These are phyloP conservation scores for Carallia pectinifolia DNA, from an alignment of 345 rosid genomes.

Conservation along the genomic window DNA sequence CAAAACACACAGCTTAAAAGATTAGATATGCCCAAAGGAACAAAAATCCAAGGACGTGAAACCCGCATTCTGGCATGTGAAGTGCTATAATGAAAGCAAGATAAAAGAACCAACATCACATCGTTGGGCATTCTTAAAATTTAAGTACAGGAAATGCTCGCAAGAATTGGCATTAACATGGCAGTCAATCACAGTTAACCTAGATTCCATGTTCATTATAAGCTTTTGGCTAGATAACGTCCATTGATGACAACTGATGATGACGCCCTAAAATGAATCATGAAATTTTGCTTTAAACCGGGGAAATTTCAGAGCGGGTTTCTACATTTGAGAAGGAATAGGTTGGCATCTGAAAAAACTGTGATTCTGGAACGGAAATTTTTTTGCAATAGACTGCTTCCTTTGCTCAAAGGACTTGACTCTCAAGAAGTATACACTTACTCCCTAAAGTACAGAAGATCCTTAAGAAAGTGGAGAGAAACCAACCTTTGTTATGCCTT, in stretches of 20 bases:
- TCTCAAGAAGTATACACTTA: not conserved
- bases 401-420: not conserved
- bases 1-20: no score
- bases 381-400: not conserved
- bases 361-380: not conserved
- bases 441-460: conserved; percentile 1
- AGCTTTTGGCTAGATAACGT: no score
- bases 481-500: conserved; percentile 80
- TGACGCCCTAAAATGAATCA: not conserved
- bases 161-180: no score
- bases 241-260: not conserved
- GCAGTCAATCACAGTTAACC: no score
- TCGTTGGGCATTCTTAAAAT: no score
- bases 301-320: not conserved
- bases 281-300: not conserved
- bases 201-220: no score
- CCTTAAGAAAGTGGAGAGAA: conserved; percentile 14
- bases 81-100: not conserved
- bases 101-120: no score
- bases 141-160: no score
- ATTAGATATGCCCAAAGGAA: no score
- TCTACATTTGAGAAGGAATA: no score
- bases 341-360: not conserved
- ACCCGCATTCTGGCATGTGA: not conserved
- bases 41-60: not conserved